Evolutionary conservation across 192 early-diverging fungal genomes (phyloP).

Genomic region (Coemansia sp.): DNA sequence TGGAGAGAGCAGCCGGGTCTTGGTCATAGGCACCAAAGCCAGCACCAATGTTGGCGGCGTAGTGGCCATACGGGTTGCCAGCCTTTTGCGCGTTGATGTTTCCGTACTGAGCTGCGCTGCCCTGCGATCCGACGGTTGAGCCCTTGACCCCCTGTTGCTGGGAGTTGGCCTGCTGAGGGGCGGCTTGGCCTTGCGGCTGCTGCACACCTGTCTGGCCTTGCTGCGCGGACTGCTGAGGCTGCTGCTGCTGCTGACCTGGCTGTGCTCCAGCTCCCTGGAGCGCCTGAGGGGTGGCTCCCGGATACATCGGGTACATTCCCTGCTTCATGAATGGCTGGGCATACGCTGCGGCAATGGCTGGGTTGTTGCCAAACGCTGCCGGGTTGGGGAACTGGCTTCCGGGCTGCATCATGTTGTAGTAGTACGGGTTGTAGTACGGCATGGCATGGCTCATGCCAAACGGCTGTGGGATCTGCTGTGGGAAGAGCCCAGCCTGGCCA

Average conservation of each 20-base stretch:
- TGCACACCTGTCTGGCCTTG: conserved; percentile 26
- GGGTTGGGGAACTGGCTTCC: conserved; percentile 76
- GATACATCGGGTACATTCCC: conserved; percentile 84
- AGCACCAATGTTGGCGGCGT: conserved; percentile 39
- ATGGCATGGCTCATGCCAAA: conserved; percentile 59
- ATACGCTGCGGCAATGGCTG: conserved; percentile 61
- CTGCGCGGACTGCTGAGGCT: conserved; percentile 33
- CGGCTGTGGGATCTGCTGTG: conserved; percentile 52
- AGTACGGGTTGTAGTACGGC: conserved; percentile 82
- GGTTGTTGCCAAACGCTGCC: conserved; percentile 67
- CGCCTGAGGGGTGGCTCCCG: conserved; percentile 27
- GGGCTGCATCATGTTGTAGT: conserved; percentile 64
- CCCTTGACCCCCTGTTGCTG: conserved; percentile 43
- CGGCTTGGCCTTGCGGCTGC: conserved; percentile 19
- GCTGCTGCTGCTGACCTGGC: conserved; percentile 36
- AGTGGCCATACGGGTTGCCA: conserved; percentile 48
- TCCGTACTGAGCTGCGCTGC: conserved; percentile 26
- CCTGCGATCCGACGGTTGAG: conserved; percentile 17
- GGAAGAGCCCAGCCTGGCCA: conserved; percentile 48
- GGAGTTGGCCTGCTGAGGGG: conserved; percentile 18
- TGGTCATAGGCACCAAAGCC: conserved; percentile 50
- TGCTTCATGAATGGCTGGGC: conserved; percentile 92
- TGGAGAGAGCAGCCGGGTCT: conserved; percentile 36
- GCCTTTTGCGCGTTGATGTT: conserved; percentile 51
- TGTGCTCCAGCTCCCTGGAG: conserved; percentile 34